phyloP scores from a whole-genome alignment of 2,329 filamentous ascomycete species.

The Clonostachys sp. region DNA sequence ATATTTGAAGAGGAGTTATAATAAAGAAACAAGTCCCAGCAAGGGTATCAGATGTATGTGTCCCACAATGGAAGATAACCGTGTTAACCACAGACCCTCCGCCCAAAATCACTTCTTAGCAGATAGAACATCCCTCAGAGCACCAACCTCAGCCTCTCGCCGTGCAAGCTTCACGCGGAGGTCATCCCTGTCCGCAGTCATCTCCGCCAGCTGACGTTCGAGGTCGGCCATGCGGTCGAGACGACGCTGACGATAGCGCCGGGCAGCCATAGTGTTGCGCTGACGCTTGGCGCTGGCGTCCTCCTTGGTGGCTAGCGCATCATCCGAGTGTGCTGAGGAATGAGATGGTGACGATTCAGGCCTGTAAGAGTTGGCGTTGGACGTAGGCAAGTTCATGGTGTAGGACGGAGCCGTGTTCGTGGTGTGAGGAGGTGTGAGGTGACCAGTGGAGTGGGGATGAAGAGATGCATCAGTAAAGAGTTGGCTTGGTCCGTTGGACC shows the following conservation, averaged over 20 bases:
- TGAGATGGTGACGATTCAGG: background rate
- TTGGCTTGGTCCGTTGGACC: background rate
- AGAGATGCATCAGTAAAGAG: background rate
- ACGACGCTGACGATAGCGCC: conserved; percentile 67
- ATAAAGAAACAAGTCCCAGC: no score
- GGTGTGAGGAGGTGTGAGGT: background rate
- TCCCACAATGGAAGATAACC: no score
- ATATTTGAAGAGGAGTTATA: no score
- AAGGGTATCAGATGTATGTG: no score
- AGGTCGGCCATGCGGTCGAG: conserved; percentile 61
- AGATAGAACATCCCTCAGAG: conserved; percentile 46
- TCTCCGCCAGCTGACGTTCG: conserved; percentile 52
- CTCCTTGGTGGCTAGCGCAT: conserved; percentile 8
- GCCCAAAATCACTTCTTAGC: conserved; percentile 11
- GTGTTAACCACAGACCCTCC: no score
- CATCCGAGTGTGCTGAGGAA: conserved; percentile 1
- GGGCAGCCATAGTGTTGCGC: conserved; percentile 67
- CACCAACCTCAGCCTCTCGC: conserved; percentile 60
- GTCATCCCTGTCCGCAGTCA: conserved; percentile 59
- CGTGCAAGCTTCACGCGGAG: conserved; percentile 57
- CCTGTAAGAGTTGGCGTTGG: background rate
- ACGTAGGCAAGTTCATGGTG: background rate
- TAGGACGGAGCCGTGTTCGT: background rate
- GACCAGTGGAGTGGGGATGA: background rate
- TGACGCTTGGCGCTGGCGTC: conserved; percentile 46